Evolutionary conservation across 2,329 filamentous ascomycete species (phyloP), one percentile per base, ranked within the genome.

Genomic region (Plectosphaerella plurivora): DNA sequence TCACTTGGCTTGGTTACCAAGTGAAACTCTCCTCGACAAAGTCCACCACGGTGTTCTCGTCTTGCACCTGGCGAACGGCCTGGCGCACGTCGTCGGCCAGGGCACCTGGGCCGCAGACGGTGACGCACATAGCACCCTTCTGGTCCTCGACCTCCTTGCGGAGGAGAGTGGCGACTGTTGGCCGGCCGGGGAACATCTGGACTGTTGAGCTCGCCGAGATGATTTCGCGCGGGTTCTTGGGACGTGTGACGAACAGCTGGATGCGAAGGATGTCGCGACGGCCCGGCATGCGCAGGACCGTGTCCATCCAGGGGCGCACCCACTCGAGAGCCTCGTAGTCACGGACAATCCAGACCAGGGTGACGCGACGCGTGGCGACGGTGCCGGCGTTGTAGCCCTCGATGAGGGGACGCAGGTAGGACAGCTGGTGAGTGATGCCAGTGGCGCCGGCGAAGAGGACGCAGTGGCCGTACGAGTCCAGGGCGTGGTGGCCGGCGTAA

Each of bases 341-440:
- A 56, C 94, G 90, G 58, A 97, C 88, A 63, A 96, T 87, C 94
- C 94, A 97, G 55, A 97, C 83, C 8, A 97, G 83, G 1, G 87
- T 89, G 46, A 97, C 73, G 41, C 87, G 84, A 49, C 91, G 86
- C 4, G 90, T 91, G 5, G 93, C 91, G 37, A 91, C 84, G 1
- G 85, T 91, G 54, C 84, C 82, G 1, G 82, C 75, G 51, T 83
- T 82, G 68, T 81, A 87, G 4, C 87, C 87, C 51, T 84, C 73
- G 53, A 93, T 79, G 5, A 93, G 75, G 49, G 94, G 87, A 51
- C 85, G 86, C 9, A 97, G 81, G 68, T 95, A 96, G 35, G 91
- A 89, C 28, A 97, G 83, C 67, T 96, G 91, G 68, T 97, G 93
- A 1, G 93, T 96, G 71, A 99, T 97, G 56, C 94, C 94, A 5